Evolutionary conservation across 352 stramenopile species (phyloP).

Genomic region (Pythium guiyangense): DNA sequence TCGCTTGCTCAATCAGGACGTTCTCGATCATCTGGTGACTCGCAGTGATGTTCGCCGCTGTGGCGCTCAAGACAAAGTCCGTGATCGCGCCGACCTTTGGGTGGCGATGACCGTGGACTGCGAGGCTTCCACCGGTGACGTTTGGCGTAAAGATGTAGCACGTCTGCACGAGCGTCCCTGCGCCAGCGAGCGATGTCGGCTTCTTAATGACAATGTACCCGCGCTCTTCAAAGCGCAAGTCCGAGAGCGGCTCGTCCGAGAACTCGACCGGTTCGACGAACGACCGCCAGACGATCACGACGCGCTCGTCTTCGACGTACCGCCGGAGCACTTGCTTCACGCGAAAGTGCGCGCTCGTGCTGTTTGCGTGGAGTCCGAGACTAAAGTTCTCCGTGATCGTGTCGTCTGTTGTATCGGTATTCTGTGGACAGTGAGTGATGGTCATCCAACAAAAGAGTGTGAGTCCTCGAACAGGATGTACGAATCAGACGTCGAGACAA

Average conservation of each 20-base stretch:
- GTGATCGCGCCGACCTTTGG: conserved; percentile 28
- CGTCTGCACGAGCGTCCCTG: conserved; percentile 40
- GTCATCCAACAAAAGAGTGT: no score
- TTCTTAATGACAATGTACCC: conserved; percentile 53
- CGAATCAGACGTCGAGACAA: no score
- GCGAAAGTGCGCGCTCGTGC: conserved; percentile 36
- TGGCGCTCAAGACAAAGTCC: conserved; percentile 38
- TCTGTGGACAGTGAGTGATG: no score
- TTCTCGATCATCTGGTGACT: conserved; percentile 52
- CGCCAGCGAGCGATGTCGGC: conserved; percentile 21
- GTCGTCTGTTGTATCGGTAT: conserved; percentile 21
- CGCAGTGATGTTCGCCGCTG: conserved; percentile 24
- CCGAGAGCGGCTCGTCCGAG: conserved; percentile 27
- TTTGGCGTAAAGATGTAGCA: conserved; percentile 43
- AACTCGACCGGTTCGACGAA: conserved; percentile 47
- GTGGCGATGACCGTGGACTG: neutral
- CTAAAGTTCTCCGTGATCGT: conserved; percentile 56
- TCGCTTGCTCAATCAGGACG: conserved; percentile 18
- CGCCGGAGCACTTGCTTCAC: conserved; percentile 56
- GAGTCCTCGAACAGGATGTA: no score
- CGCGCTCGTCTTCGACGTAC: conserved; percentile 51
- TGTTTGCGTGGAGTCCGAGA: conserved; percentile 44
- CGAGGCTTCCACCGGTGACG: conserved; percentile 17
- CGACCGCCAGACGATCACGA: conserved; percentile 55
- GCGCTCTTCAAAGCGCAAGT: conserved; percentile 34